These are phyloP conservation scores for Pilobolus umbonatus DNA, from an alignment of 192 early-diverging fungal genomes.

Conservation along the genomic window DNA sequence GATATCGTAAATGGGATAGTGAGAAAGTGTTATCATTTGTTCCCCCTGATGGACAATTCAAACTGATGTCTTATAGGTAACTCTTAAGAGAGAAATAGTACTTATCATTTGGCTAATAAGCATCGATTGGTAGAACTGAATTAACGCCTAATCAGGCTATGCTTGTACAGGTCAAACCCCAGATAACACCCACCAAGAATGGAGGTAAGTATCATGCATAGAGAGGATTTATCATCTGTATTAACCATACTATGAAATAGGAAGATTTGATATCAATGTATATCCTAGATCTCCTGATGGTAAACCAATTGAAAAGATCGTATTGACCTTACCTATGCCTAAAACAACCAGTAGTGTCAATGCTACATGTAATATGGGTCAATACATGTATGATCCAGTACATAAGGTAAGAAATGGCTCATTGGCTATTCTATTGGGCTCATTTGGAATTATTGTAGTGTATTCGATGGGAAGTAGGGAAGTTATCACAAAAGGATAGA, in stretches of 20 bases:
- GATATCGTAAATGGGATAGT: constrained; percentile 69
- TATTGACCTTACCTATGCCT: constrained; percentile 53
- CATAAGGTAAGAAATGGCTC: constrained; percentile 38
- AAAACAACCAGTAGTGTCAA: constrained; percentile 54
- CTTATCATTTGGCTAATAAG: not conserved
- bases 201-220: constrained; percentile 43
- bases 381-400: constrained; percentile 68
- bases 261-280: constrained; percentile 68
- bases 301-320: constrained; percentile 62
- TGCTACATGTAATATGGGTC: constrained; percentile 59
- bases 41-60: constrained; percentile 91
- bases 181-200: constrained; percentile 48
- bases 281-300: constrained; percentile 57
- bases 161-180: constrained; percentile 60
- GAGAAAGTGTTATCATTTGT: constrained; percentile 84
- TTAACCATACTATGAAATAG: constrained; percentile 19
- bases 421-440: not conserved
- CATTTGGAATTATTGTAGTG: constrained; percentile 31
- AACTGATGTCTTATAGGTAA: constrained; percentile 76
- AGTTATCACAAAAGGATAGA: constrained; percentile 50
- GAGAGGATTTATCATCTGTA: no score
- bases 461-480: constrained; percentile 63
- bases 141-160: constrained; percentile 51
- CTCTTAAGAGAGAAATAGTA: not conserved
- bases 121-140: constrained; percentile 51